Evolutionary conservation across 768 basidiomycete species (phyloP), one percentile per base, ranked within the genome.

Genomic region (Trametes cubensis): DNA sequence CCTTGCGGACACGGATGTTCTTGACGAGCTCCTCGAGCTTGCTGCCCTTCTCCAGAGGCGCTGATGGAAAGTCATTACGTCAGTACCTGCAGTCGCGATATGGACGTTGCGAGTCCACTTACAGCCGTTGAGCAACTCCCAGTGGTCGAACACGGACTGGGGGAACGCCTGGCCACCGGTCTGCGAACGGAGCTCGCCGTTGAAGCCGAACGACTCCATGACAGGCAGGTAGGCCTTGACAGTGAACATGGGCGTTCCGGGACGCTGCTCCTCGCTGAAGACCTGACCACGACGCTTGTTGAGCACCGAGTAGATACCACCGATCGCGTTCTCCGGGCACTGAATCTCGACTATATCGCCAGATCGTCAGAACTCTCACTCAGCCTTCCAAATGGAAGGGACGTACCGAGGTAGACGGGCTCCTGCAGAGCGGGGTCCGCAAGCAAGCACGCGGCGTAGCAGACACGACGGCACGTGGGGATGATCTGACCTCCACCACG

Each of bases 231-330:
- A 94, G 25, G 95, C 95, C 85, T 97, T 98, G 79, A 99, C 90
- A 49, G 90, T 98, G 88, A 96, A 96, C 94, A 98, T 97, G 65
- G 97, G 97, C 18, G 97, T 99, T 80, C 97, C 96, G 4, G 87
- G 82, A 71, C 95, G 83, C 79, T 98, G 97, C 78, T 98, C 96
- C 78, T 98, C 92, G 69, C 90, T 91, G 85, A 95, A 96, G 64
- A 99, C 96, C 75, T 97, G 95, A 66, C 96, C 96, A 85, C 95
- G 92, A 74, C 95, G 92, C 81, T 90, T 94, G 87, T 97, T 98
- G 80, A 94, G 78, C 65, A 84, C 85, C 57, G 83, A 85, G 88
- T 98, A 98, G 78, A 98, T 93, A 82, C 96, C 95, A 77, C 95
- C 96, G 68, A 98, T 96, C 62, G 92, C 95, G 74, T 85, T 92